Base-by-base conservation (phyloP, 805 yeast species). In the Cyberlindnera subsufficiens region DNA sequence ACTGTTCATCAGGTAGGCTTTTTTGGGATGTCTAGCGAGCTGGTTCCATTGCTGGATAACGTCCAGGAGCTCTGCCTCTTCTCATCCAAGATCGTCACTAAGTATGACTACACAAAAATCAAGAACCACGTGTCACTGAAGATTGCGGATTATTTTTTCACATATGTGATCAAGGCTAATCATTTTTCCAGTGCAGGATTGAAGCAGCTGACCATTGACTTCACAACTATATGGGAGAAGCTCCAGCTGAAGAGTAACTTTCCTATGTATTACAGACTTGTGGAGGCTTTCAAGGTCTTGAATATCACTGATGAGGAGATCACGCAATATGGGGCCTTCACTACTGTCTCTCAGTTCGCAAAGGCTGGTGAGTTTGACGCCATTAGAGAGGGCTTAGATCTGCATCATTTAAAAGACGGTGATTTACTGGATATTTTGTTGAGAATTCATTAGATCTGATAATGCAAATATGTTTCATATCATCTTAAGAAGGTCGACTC, bases 341-440 rank as follows among this genome's bases (percentile, higher is more conserved):
- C 51, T 1, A 43, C 54, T 3, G 46, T 57, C 11, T 45, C 48
- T 3, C 63, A 59, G 40, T 60, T 59, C 35, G 65, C 68, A 11
- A 53, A 55, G 16, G 46, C 40, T 10, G 57, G 62, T 6, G 50
- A 60, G 3, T 68, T 56, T 40, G 35, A 32, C 1, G 57, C 49
- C 8, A 33, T 68, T 20, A 63, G 53, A 45, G 38, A 49, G 2
- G 39, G 41, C 9, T 36, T 55, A 18, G 32, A 41, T 2, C 37
- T 66, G 5, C 40, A 40, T 7, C 46, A 47, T 32, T 43, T 66
- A 30, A 48, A 41, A 19, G 65, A 66, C 42, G 50, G 59, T 14
- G 70, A 65, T 35, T 54, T 67, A 9, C 57, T 64, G 39, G 71
- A 67, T 50, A 63, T 65, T 16, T 46, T 67, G 39, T 56, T 63